Evolutionary conservation across 805 yeast genomes (phyloP).

Genomic region (Debaryomyces prosopidis): DNA sequence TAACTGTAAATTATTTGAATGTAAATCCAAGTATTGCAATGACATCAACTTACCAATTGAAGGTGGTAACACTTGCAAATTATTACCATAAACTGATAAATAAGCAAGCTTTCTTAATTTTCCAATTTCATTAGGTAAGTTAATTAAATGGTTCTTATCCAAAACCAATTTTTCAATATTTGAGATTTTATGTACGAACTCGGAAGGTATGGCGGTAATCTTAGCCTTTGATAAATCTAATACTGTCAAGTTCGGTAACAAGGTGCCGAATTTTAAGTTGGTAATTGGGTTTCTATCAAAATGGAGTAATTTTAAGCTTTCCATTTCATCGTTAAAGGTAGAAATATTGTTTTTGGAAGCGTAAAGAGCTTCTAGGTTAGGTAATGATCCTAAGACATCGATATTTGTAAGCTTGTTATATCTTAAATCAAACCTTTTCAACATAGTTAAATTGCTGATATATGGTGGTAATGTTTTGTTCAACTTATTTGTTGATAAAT

Average conservation of each 20-base stretch:
- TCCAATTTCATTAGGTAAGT: conserved; percentile 70
- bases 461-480: conserved; percentile 51
- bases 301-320: conserved; percentile 64
- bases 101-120: conserved; percentile 57
- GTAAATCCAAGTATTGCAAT: conserved; percentile 72
- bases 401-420: conserved; percentile 62
- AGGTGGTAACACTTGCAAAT: conserved; percentile 67
- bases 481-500: conserved; percentile 72
- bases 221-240: conserved; percentile 82
- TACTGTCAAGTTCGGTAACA: conserved; percentile 62
- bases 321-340: conserved; percentile 62
- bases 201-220: conserved; percentile 68
- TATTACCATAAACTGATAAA: conserved; percentile 73
- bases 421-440: conserved; percentile 75
- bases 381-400: conserved; percentile 55
- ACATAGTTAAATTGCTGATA: conserved; percentile 51
- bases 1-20: conserved; percentile 75
- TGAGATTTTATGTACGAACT: conserved; percentile 60
- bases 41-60: conserved; percentile 60
- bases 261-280: conserved; percentile 52
- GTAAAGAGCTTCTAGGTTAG: conserved; percentile 68
- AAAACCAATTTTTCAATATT: conserved; percentile 71
- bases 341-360: conserved; percentile 78
- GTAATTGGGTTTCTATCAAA: conserved; percentile 86
- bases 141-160: conserved; percentile 79